Evolutionary conservation across 331 rosid genomes (phyloP).

Genomic region (Prunus yedoensis): DNA sequence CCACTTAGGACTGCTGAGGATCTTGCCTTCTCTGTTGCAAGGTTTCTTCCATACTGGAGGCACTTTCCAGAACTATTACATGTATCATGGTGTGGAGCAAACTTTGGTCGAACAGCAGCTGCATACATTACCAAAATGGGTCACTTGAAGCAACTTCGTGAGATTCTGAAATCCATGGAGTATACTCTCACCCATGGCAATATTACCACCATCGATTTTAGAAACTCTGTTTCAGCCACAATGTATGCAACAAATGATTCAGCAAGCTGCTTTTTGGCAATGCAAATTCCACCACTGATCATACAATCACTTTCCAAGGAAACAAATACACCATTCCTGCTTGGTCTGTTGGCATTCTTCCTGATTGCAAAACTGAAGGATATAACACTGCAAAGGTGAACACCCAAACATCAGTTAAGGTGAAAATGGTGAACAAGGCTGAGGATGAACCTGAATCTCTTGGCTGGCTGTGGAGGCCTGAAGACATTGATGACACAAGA

Average conservation of each 20-base stretch:
- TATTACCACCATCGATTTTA: conserved; percentile 30
- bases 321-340: conserved; percentile 35
- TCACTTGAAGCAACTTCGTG: conserved; percentile 51
- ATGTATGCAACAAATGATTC: conserved; percentile 29
- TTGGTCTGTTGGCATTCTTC: conserved; percentile 60
- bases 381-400: conserved; percentile 59
- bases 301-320: conserved; percentile 38
- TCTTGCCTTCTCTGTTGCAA: conserved; percentile 52
- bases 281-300: conserved; percentile 31
- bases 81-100: conserved; percentile 60
- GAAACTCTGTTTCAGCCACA: conserved; percentile 39
- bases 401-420: too few species aligned
- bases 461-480: conserved; percentile 53
- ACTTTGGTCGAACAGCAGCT: conserved; percentile 51
- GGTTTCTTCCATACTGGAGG: conserved; percentile 59
- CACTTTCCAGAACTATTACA: conserved; percentile 52
- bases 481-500: conserved; percentile 22
- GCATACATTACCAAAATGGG: conserved; percentile 61
- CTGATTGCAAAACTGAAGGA: conserved; percentile 39
- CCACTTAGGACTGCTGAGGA: conserved; percentile 57
- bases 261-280: conserved; percentile 47
- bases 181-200: conserved; percentile 35
- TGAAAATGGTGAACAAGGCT: conserved; percentile 36
- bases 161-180: conserved; percentile 34
- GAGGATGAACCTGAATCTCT: conserved; percentile 39